These are phyloP conservation scores for Plasmodium cynomolgi DNA, from an alignment of 169 alveolate species.

Conservation along the genomic window DNA sequence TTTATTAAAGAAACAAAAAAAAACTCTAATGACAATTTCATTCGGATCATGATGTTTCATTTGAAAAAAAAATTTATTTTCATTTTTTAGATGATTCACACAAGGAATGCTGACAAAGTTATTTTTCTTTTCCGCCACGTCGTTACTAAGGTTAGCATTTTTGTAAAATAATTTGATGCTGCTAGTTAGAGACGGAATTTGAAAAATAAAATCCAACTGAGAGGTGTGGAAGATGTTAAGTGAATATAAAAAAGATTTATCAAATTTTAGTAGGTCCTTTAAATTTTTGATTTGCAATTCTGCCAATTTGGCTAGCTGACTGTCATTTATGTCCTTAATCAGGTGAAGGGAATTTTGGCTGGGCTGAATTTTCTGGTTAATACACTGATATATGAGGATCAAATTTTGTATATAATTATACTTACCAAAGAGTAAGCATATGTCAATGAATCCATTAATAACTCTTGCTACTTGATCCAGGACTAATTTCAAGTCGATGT, in stretches of 20 bases:
- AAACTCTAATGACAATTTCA: conserved; percentile 32
- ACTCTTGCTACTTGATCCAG: conserved; percentile 90
- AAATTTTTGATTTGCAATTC: conserved; percentile 33
- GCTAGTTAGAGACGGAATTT: conserved; percentile 19
- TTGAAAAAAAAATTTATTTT: conserved; percentile 37
- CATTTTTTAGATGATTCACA: not conserved
- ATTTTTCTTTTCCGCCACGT: not conserved
- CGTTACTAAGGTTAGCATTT: not conserved
- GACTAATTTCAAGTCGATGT: conserved; percentile 89
- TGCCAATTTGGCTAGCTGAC: conserved; percentile 41
- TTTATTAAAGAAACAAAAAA: conserved; percentile 22
- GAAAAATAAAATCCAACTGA: conserved; percentile 44
- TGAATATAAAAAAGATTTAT: conserved; percentile 32
- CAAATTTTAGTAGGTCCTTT: conserved; percentile 41
- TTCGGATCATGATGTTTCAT: conserved; percentile 33
- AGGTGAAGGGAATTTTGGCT: conserved; percentile 10
- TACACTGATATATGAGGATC: conserved; percentile 63
- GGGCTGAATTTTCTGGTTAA: conserved; percentile 77
- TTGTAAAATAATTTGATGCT: conserved; percentile 36
- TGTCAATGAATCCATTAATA: conserved; percentile 87
- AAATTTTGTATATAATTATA: conserved; percentile 71
- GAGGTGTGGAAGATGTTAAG: conserved; percentile 37
- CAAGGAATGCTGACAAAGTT: not conserved
- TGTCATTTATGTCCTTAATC: conserved; percentile 20
- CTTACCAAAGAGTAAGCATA: conserved; percentile 52